phyloP scores from a whole-genome alignment of 768 basidiomycete species.

The Auriscalpium orientale region DNA sequence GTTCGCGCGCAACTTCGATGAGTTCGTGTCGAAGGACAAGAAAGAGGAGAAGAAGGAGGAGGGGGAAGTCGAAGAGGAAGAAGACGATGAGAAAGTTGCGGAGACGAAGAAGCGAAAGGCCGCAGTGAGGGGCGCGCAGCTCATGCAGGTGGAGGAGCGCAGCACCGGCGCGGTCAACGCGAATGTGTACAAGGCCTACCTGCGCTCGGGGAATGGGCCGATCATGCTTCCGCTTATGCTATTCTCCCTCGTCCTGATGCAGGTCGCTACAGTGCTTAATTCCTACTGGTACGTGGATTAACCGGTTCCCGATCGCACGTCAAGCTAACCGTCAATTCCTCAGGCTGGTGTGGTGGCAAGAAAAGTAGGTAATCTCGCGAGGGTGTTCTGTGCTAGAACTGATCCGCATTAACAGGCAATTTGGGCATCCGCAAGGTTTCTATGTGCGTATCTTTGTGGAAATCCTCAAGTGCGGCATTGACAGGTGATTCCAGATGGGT shows the following conservation, averaged over 20 bases:
- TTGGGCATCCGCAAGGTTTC: slow-evolving; percentile 52
- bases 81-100: slow-evolving; percentile 29
- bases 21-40: slow-evolving; percentile 57
- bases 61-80: slow-evolving; percentile 33
- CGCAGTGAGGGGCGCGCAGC: slow-evolving; percentile 35
- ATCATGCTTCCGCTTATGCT: slow-evolving; percentile 63
- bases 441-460: slow-evolving; percentile 43
- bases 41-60: slow-evolving; percentile 32
- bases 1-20: slow-evolving; percentile 44
- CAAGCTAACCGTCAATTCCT: neutral
- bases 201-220: slow-evolving; percentile 60
- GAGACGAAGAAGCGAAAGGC: slow-evolving; percentile 27
- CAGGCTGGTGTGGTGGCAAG: slow-evolving; percentile 85
- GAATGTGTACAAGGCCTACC: slow-evolving; percentile 52
- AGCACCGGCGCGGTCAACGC: slow-evolving; percentile 63
- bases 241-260: slow-evolving; percentile 53
- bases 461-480: neutral
- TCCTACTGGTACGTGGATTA: slow-evolving; percentile 78
- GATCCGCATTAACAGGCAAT: slow-evolving; percentile 35
- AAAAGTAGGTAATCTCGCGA: slow-evolving; percentile 34
- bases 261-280: slow-evolving; percentile 63
- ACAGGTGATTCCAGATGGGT: slow-evolving; percentile 49
- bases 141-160: slow-evolving; percentile 84
- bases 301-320: slow-evolving; percentile 6
- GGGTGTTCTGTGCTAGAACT: too few relatives aligned